Evolutionary conservation across 2,329 filamentous ascomycete genomes (phyloP), one percentile per base, ranked within the genome.

Genomic region (Sordariomycetes sp.): DNA sequence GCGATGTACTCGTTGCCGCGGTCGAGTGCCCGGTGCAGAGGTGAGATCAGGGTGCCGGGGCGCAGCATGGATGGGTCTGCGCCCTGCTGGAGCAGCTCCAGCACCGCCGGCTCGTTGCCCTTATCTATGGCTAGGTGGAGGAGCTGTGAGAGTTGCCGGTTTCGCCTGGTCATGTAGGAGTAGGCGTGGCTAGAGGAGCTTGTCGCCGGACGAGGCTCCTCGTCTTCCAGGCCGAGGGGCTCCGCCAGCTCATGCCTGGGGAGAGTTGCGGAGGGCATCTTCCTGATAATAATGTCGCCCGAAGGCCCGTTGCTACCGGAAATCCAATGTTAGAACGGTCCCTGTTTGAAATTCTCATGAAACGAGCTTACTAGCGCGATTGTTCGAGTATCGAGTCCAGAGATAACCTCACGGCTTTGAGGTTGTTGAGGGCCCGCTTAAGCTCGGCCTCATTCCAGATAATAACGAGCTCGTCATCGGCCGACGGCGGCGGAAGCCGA

Each of bases 51-150:
- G 5, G 60, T 61, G 28, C 60, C 61, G 6, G 59, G 50, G 10
- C 58, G 59, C 22, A 58, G 59, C 11, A 61, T 54, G 53, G 63
- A 64, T 12, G 64, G 64, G 51, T 65, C 60, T 35, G 62, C 61
- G 6, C 61, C 54, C 25, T 63, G 59, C 28, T 62, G 56, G 11
- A 67, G 57, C 2, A 67, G 60, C 52, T 59, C 60, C 11, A 65
- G 59, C 22, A 67, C 61, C 51, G 62, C 60, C 11, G 60, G 58
- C 11, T 59, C 58, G 32, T 65, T 64, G 32, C 53, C 60, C 46
- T 56, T 54, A 24, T 66, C 64, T 37, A 67, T 66, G 58, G 65
- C 65, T 18, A 62, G 58, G 55, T 67, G 65, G 22, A 67, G 58
- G 16, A 59, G 48, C 25, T 58, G 51, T 20, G 50, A 46, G 34